Evolutionary conservation across 179 eudicot genomes (phyloP), one percentile per base, ranked within the genome.

Genomic region (Spinacia oleracea): DNA sequence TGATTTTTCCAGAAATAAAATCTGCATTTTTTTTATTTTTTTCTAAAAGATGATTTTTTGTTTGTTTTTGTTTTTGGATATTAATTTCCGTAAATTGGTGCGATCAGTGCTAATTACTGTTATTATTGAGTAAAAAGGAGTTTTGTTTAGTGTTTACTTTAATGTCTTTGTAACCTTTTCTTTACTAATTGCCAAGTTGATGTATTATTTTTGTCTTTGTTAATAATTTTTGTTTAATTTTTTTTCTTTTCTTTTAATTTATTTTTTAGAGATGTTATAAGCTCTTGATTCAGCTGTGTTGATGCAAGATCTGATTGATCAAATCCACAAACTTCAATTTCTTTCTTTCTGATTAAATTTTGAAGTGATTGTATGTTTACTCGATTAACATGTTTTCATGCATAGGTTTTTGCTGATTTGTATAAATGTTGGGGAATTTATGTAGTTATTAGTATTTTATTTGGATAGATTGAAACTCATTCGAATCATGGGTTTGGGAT

Each of bases 241-340:
- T 21, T 15, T 27, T 51, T n/a, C 15, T 12, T 12, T 56, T 25
- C 0, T 64, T 5, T 67, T 27, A 14, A 1, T 35, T 77, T 32
- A 40, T 23, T 35, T 77, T 51, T 56, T n/a, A 77, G 16, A 55
- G 15, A 5, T 67, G 62, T 64, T 45, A 10, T 43, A 15, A 15
- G 55, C 4, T 38, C 6, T 67, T 64, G 73, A 46, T 77, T 71
- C 7, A 51, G 72, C 23, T 50, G 55, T 64, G 31, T 79, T 72
- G 29, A 42, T 55, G 25, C 67, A 64, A 66, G 78, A 74, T 74
- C 69, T 66, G 78, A 67, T 67, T 53, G 15, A 20, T 73, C 4
- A 34, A 46, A 40, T 42, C 38, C 9, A 18, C 11, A 6, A 11
- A 72, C 18, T 66, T n/a, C 4, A 23, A 25, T 68, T 20, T 20